phyloP scores from a whole-genome alignment of 2,329 filamentous ascomycete genomes.

The Sporothrix phasma region DNA sequence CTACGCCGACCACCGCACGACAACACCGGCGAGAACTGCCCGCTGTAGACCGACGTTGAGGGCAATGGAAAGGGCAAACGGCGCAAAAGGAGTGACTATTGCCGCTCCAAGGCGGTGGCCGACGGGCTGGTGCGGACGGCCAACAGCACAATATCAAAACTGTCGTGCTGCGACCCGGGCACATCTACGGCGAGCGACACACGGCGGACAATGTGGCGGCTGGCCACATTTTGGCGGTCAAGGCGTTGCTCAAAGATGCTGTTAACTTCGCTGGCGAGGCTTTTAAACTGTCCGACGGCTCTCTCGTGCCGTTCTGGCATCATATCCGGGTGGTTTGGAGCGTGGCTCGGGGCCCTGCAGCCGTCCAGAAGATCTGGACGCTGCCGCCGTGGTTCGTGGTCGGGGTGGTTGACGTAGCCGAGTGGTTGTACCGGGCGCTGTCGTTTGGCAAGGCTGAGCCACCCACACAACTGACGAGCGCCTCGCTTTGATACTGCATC shows the following conservation, averaged over 20 bases:
- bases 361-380: slow-evolving; percentile 7
- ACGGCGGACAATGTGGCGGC: slow-evolving; percentile 22
- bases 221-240: slow-evolving; percentile 24
- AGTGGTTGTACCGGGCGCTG: slow-evolving; percentile 22
- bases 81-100: slow-evolving; percentile 20
- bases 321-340: slow-evolving; percentile 23
- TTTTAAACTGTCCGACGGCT: slow-evolving; percentile 27
- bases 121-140: slow-evolving; percentile 25
- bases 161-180: slow-evolving; percentile 22
- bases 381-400: slow-evolving; percentile 24
- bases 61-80: background rate
- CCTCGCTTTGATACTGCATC: slow-evolving; percentile 21
- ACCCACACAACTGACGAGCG: slow-evolving; percentile 19
- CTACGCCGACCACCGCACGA: slow-evolving; percentile 23
- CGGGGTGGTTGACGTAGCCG: slow-evolving; percentile 11
- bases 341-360: slow-evolving; percentile 16
- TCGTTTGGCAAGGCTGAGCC: slow-evolving; percentile 22
- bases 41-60: slow-evolving; percentile 18
- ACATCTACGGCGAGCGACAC: slow-evolving; percentile 28
- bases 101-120: slow-evolving; percentile 27
- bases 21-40: slow-evolving; percentile 21
- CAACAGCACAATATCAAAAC: slow-evolving; percentile 24
- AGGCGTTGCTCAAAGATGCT: slow-evolving; percentile 19
- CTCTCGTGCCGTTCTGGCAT: slow-evolving; percentile 18
- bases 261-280: slow-evolving; percentile 26